Evolutionary conservation across 805 yeast species (phyloP), one percentile per base, ranked within the genome.

Genomic region (Schizosaccharomyces lindneri): DNA sequence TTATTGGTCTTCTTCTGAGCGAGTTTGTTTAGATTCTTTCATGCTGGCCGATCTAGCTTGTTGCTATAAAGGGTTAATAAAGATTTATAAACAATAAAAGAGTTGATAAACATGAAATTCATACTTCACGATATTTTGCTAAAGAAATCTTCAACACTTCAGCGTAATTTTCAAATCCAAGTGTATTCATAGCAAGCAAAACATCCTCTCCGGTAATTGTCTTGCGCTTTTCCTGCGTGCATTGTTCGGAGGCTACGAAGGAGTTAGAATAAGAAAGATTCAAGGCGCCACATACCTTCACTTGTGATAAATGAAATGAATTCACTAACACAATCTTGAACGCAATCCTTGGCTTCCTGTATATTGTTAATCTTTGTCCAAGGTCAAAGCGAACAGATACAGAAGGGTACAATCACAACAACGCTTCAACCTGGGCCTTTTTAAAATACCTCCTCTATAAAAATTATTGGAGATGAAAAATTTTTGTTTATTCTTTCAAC

Each of bases 141-240:
- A 82, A 71, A 67, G 82, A 82, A 51, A 82, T 82, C 67, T 82
- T 82, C 65, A 82, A 74, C 48, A 82, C 83, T 67, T 82, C 87
- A 32, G 84, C 78, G 67, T 82, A 82, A 67, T 82, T 82, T 65
- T 82, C 87, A 67, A 82, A 82, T 11, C 87, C 87, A 41, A 82
- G 72, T 7, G 82, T 76, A 51, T 76, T 75, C 82, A 82, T 79
- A 7, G 85, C 82, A 68, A 76, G 79, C 65, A 82, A 69, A 17
- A 82, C 77, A 64, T 82, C 87, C 66, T 82, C 87, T 4, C 87
- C 87, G 66, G 82, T 82, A 55, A 82, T 80, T 3, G 87, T 82
- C 67, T 82, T 82, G 32, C 87, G 73, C 69, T 82, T 81, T 65
- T 82, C 87, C 60, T 81, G 76, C 13, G 76, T 67, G 67, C 85